A percentile compares a stretch with the other conserved stretches of the same genome.
These are phyloP conservation scores for Cucurbita maxima DNA, from an alignment of 306 rosid species.

Conservation along the genomic window DNA sequence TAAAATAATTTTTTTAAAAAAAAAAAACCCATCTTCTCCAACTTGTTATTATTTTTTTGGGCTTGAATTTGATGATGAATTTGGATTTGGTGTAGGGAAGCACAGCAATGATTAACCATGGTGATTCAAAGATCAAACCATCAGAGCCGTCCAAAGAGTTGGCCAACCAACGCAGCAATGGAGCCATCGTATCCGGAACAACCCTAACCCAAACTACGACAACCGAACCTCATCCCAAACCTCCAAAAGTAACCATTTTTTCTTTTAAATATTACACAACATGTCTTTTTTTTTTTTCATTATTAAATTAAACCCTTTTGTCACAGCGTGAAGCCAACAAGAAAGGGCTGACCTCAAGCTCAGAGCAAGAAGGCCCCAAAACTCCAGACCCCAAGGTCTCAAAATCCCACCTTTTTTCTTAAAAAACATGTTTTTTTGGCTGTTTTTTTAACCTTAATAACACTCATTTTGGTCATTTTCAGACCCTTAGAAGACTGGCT, in stretches of 20 bases:
- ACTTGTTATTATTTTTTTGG: no score
- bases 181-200: conserved; percentile 9
- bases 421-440: no score
- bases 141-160: conserved; percentile 54
- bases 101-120: conserved; percentile 29
- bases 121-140: conserved; percentile 40
- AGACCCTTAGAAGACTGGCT: conserved; percentile 93
- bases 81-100: conserved; percentile 19
- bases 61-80: no score
- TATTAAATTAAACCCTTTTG: not conserved
- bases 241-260: not conserved
- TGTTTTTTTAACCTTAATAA: no score
- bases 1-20: not conserved
- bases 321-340: conserved; percentile 50
- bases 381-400: conserved; percentile 88
- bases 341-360: conserved; percentile 82
- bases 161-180: conserved; percentile 35
- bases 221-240: conserved; percentile 1
- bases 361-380: conserved; percentile 91
- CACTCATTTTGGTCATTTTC: not conserved
- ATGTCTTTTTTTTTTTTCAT: no score
- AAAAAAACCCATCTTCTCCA: no score
- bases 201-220: not conserved
- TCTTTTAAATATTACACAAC: no score
- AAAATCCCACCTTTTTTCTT: not conserved